These are phyloP conservation scores for Rhododendron williamsianum DNA, from an alignment of 148 eudicot species.

Conservation along the genomic window DNA sequence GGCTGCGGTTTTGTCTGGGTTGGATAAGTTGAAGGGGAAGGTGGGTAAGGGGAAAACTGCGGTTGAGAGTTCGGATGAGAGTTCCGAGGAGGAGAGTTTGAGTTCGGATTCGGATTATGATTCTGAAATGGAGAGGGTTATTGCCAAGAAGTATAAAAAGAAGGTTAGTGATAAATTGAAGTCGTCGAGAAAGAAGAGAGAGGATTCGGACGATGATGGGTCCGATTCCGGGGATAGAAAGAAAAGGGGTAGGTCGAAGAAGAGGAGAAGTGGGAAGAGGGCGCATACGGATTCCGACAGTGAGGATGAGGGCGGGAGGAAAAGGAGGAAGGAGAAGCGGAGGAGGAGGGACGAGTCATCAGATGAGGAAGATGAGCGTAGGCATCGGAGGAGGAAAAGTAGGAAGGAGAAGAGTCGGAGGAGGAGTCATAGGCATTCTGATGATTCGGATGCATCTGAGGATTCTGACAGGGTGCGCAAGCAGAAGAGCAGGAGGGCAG, in stretches of 20 bases:
- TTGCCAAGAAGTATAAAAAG: slow-evolving; percentile 58
- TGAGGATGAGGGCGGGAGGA: slow-evolving; percentile 29
- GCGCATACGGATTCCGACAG: slow-evolving; percentile 41
- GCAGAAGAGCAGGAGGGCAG: slow-evolving; percentile 63
- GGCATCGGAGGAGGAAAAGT: slow-evolving; percentile 48
- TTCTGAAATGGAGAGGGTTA: slow-evolving; percentile 80
- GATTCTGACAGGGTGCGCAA: slow-evolving; percentile 41
- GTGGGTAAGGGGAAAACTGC: slow-evolving; percentile 31
- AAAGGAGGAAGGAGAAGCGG: slow-evolving; percentile 40
- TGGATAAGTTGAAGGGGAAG: slow-evolving; percentile 69
- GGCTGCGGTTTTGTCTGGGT: slow-evolving; percentile 62
- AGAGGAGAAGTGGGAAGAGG: slow-evolving; percentile 47
- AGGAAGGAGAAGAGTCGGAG: slow-evolving; percentile 72
- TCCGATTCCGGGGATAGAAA: slow-evolving; percentile 38
- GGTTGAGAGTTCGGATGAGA: slow-evolving; percentile 55
- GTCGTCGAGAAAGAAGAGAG: slow-evolving; percentile 34
- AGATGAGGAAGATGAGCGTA: slow-evolving; percentile 55
- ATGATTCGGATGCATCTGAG: slow-evolving; percentile 48
- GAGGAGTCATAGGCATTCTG: slow-evolving; percentile 63
- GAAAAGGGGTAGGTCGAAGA: slow-evolving; percentile 61
- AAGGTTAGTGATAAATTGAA: slow-evolving; percentile 43
- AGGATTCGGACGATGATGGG: slow-evolving; percentile 39
- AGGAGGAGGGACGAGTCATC: slow-evolving; percentile 56
- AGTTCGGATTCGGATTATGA: slow-evolving; percentile 81
- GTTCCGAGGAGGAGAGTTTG: slow-evolving; percentile 70